Percentiles rank a stretch among this genome's conserved stretches.
Conservation (phyloP, 768 basidiomycete genomes). For the Terana coerulea region DNA sequence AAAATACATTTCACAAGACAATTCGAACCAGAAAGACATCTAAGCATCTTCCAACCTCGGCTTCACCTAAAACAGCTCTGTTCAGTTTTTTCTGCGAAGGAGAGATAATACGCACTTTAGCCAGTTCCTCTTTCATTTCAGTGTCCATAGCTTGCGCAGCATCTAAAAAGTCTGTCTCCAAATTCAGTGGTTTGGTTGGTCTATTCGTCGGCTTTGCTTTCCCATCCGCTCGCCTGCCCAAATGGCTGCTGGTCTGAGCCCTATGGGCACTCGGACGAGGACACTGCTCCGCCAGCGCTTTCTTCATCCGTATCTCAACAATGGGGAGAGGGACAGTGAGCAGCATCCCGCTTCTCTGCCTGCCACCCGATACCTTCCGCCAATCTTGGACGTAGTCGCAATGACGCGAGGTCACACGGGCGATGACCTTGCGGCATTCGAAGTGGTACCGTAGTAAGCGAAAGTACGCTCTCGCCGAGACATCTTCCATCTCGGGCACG, state of each 20-base stretch:
- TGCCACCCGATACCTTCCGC: neutral
- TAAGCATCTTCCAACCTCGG: neutral
- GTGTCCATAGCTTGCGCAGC: neutral
- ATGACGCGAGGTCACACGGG: neutral
- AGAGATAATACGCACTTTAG: neutral
- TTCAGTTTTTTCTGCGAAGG: neutral
- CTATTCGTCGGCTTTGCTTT: no score
- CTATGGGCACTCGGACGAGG: neutral
- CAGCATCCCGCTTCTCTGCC: neutral
- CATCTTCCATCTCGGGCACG: conserved; percentile 11
- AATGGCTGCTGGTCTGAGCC: neutral
- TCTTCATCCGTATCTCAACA: conserved; percentile 6
- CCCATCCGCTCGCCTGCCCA: no score
- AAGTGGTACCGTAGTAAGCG: conserved; percentile 5
- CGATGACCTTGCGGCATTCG: conserved; percentile 1
- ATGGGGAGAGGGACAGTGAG: neutral
- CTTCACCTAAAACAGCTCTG: neutral
- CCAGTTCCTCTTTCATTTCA: neutral
- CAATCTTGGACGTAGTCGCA: conserved; percentile 3
- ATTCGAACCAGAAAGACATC: no score
- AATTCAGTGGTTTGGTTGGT: no score
- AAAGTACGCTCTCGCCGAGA: conserved; percentile 5
- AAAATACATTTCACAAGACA: no score
- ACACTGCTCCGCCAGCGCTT: neutral
- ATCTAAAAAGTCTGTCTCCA: neutral